These are phyloP conservation scores for Arxiozyma bovina DNA, from an alignment of 1,139 yeast species.

Conservation along the genomic window DNA sequence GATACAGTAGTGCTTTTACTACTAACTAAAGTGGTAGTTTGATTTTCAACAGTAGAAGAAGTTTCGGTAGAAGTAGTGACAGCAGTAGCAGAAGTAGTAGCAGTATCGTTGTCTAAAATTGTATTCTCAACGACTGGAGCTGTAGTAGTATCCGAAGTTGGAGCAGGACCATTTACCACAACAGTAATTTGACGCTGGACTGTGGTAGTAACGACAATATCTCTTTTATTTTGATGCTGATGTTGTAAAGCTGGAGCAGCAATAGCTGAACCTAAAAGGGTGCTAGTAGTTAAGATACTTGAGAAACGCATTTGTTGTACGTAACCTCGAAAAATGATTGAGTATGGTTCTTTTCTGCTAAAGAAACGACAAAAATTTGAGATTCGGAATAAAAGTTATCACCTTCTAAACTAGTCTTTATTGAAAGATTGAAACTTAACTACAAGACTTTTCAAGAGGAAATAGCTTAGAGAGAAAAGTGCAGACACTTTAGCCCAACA, in stretches of 20 bases:
- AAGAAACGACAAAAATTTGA: slow-evolving; percentile 6
- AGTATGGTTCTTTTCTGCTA: neutral
- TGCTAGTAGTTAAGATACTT: slow-evolving; percentile 29
- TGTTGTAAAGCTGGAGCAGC: slow-evolving; percentile 33
- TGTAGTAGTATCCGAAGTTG: slow-evolving; percentile 30
- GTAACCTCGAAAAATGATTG: neutral
- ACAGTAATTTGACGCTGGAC: slow-evolving; percentile 13
- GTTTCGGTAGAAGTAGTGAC: slow-evolving; percentile 39
- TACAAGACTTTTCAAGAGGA: too few relatives aligned
- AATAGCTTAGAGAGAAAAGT: too few relatives aligned
- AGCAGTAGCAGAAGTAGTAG: slow-evolving; percentile 25
- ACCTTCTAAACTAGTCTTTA: too few relatives aligned
- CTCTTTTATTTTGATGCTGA: slow-evolving; percentile 42
- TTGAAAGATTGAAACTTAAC: too few relatives aligned
- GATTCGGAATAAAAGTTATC: neutral
- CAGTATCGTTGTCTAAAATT: slow-evolving; percentile 27
- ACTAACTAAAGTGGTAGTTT: slow-evolving; percentile 25
- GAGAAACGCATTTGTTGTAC: slow-evolving; percentile 29
- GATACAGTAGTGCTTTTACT: slow-evolving; percentile 29
- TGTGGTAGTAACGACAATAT: slow-evolving; percentile 21
- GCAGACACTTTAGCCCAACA: too few relatives aligned
- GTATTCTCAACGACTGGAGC: slow-evolving; percentile 25
- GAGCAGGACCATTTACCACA: slow-evolving; percentile 8
- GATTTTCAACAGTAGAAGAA: slow-evolving; percentile 34
- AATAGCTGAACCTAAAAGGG: slow-evolving; percentile 30